Base-by-base conservation (phyloP, 2,329 filamentous ascomycete species). In the Tolypocladium sp. region DNA sequence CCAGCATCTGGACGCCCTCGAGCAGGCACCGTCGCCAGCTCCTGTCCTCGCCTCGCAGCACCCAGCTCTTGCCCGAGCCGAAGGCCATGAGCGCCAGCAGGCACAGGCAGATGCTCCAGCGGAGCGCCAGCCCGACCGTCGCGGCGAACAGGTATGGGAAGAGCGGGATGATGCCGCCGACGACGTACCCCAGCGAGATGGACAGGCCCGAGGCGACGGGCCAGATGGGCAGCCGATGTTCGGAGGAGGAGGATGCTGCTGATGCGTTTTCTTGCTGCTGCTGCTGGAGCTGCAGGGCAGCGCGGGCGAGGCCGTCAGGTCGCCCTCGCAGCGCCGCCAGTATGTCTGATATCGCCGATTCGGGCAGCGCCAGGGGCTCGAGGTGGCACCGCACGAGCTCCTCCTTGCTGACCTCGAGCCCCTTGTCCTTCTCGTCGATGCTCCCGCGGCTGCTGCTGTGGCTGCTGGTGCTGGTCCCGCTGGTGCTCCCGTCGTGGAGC, bases 111-210 rank as follows among this genome's bases (percentile, higher is more conserved):
- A 82, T 78, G 51, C 82, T 85, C 71, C 79, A 82, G 17, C 75
- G 76, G 35, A 90, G 70, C 1, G 73, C 77, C 6, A 66, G 57
- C 0, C 67, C 71, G 0, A 79, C 72, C 2, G 69, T 73, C 2
- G 62, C 53, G 20, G 75, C 70, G 58, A 86, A 81, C 60, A 88
- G 81, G 68, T 88, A 88, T 0, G 85, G 85, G 30, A 84, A 70
- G 13, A 88, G 71, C 0, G 85, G 85, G 35, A 88, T 79, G 59
- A 85, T 76, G 0, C 85, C 85, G 5, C 85, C 85, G 2, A 86
- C 70, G 41, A 87, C 77, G 64, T 88, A 89, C 0, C 85, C 84
- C 2, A 82, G 64, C 0, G 84, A 81, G 46, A 88, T 83, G 0
- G 82, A 86, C 12, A 85, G 63, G 2, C 84, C 85, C 0, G 79